A percentile compares a stretch with the other conserved stretches of the same genome.
Evolutionary conservation across 371 early-diverging fungal species (phyloP).

Genomic region (Mortierella sp.): DNA sequence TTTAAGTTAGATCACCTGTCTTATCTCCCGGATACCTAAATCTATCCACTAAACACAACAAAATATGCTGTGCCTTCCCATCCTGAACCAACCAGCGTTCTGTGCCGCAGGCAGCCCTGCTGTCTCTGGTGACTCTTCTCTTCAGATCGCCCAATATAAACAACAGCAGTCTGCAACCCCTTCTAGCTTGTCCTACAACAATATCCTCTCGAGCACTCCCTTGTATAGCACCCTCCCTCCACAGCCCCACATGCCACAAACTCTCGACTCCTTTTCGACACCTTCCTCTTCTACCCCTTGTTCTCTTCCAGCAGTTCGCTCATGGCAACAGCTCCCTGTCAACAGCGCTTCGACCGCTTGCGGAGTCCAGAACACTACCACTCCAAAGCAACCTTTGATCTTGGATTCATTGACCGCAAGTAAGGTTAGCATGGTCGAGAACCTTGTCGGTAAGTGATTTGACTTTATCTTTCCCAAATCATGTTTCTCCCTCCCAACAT

Average conservation of each 20-base stretch:
- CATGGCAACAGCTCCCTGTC: slow-evolving; percentile 12
- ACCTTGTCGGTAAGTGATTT: slow-evolving; percentile 44
- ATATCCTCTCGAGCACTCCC: slow-evolving; percentile 27
- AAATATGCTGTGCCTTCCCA: slow-evolving; percentile 47
- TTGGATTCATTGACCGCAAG: slow-evolving; percentile 46
- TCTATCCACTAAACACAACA: not conserved
- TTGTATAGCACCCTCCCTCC: slow-evolving; percentile 46
- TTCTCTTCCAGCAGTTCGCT: slow-evolving; percentile 35
- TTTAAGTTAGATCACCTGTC: not conserved
- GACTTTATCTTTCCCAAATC: not conserved
- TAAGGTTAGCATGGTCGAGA: slow-evolving; percentile 49
- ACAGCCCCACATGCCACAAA: slow-evolving; percentile 30
- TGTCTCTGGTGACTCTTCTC: slow-evolving; percentile 4
- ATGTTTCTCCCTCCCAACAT: not conserved
- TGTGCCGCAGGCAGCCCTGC: slow-evolving; percentile 26
- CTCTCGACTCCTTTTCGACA: slow-evolving; percentile 45
- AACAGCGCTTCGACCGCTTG: slow-evolving; percentile 8
- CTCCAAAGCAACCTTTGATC: slow-evolving; percentile 48
- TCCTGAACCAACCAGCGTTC: slow-evolving; percentile 35
- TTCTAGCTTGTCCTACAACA: slow-evolving; percentile 2
- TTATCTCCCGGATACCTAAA: not conserved
- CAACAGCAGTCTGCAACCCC: not conserved
- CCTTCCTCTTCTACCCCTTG: slow-evolving; percentile 42
- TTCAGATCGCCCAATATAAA: not conserved
- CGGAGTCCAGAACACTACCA: slow-evolving; percentile 14